Base-by-base conservation (phyloP, 1,139 yeast genomes). In the Geotrichum carabidarum region DNA sequence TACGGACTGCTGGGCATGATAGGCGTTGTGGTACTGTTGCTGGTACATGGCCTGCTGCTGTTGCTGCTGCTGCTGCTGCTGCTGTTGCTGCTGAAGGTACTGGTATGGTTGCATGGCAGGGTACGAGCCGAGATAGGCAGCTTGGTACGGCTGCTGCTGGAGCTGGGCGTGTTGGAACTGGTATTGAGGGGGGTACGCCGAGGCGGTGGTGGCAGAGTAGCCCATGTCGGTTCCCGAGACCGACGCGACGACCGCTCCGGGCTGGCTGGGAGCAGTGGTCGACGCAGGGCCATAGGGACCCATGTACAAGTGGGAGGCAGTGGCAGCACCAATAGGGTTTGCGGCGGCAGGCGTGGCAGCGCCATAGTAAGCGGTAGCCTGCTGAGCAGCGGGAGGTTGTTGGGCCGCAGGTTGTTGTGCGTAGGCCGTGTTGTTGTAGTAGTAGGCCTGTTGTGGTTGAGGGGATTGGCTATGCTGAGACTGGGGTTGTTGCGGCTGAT, bases 21-120 rank as follows among this genome's bases (percentile, higher is more conserved):
- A 44, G 9, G 44, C 52, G 32, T 30, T 65, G 59, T 38, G 60
- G 58, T 37, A 63, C 50, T 40, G 57, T 48, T 50, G 60, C 48
- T 18, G 56, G 36, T 35, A 54, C 46, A 45, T 45, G 38, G 48
- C 56, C 50, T 59, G 54, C 43, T 59, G 44, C 51, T 48, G 40
- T 55, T 58, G 48, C 48, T 58, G 44, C 60, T 60, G 35, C 35
- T n/a, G 11, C 36, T 54, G 30, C 22, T 44, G 58, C 22, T 32
- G 53, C 48, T 55, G 58, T 31, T 30, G 56, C 38, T 49, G 56
- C 34, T 57, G 59, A 15, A 52, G 35, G 40, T 57, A 53, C 14
- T 54, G 58, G 40, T 50, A 56, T 36, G 50, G 59, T 9, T 47
- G 57, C 35, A 48, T 15, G 11, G 38, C 17, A 11, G 51, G 38